These are phyloP conservation scores for Metschnikowia picachoensis DNA, from an alignment of 805 yeast genomes.

Conservation along the genomic window DNA sequence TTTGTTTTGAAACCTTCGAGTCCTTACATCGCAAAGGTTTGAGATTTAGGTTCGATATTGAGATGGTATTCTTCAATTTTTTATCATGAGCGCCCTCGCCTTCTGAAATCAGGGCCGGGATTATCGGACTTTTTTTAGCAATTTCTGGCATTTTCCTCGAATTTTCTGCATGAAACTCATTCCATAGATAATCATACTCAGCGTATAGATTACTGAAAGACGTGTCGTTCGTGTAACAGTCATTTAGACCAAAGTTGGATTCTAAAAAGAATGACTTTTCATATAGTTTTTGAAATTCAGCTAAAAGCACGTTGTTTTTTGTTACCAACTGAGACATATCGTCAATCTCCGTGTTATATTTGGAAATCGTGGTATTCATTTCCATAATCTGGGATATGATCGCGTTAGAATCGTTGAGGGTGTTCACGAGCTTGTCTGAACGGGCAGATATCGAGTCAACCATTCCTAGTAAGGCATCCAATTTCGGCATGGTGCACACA, in stretches of 20 bases:
- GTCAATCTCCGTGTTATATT: slow-evolving; percentile 29
- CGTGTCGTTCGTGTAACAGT: slow-evolving; percentile 29
- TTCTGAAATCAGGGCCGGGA: no score
- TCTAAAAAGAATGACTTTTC: slow-evolving; percentile 34
- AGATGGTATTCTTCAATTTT: slow-evolving; percentile 19
- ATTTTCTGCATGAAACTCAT: slow-evolving; percentile 10
- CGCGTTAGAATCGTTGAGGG: slow-evolving; percentile 22
- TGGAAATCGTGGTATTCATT: slow-evolving; percentile 21
- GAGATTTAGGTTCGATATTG: slow-evolving; percentile 35
- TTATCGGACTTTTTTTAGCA: no score
- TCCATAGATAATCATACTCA: slow-evolving; percentile 28
- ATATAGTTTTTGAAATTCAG: slow-evolving; percentile 27
- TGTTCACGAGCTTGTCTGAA: slow-evolving; percentile 22
- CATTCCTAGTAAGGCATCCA: slow-evolving; percentile 29
- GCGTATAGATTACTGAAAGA: slow-evolving; percentile 26
- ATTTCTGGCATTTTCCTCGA: no score
- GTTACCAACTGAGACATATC: slow-evolving; percentile 21
- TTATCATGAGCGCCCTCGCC: neutral
- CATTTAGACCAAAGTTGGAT: slow-evolving; percentile 29
- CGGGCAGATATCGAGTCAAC: slow-evolving; percentile 31
- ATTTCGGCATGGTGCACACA: slow-evolving; percentile 13
- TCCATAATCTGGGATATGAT: slow-evolving; percentile 21
- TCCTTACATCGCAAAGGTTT: slow-evolving; percentile 38
- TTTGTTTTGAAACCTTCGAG: slow-evolving; percentile 34
- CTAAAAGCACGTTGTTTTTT: slow-evolving; percentile 22